phyloP scores from a whole-genome alignment of 257 asterid genomes.

The Solanum sejunctum region DNA sequence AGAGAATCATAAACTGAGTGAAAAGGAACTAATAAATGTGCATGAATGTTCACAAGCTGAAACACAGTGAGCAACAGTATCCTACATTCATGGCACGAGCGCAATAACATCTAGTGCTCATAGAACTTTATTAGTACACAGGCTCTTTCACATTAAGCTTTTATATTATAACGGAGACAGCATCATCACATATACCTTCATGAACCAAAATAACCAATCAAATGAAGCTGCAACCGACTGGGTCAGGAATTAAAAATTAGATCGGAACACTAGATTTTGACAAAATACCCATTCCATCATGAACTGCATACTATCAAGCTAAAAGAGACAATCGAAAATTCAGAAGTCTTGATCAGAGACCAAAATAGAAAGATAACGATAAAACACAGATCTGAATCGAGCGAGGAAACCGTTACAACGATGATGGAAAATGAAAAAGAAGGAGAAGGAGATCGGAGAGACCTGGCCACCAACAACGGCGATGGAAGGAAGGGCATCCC shows the following conservation, averaged over 20 bases:
- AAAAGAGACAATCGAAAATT: not conserved
- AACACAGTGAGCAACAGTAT: not conserved
- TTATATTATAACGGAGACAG: not conserved
- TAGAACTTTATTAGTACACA: not conserved
- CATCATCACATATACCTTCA: not conserved
- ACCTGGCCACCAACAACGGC: constrained; percentile 99
- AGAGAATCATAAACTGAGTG: not conserved
- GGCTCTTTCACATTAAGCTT: not conserved
- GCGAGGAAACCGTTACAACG: not conserved
- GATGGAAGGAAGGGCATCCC: constrained; percentile 94
- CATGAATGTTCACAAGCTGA: not conserved
- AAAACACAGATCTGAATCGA: not conserved
- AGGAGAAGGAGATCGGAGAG: not conserved
- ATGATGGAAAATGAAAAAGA: not conserved
- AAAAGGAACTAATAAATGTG: not conserved
- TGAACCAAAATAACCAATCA: not conserved
- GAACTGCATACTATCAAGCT: not conserved
- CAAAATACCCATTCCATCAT: not conserved
- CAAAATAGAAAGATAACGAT: not conserved
- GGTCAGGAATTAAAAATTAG: not conserved
- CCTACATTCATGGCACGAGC: not conserved
- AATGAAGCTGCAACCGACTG: not conserved
- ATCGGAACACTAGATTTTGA: not conserved
- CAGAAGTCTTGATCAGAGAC: not conserved
- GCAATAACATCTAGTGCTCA: not conserved